Base-by-base conservation (phyloP, 1,284 basidiomycete species). In the Cutaneotrichosporon mucoides region DNA sequence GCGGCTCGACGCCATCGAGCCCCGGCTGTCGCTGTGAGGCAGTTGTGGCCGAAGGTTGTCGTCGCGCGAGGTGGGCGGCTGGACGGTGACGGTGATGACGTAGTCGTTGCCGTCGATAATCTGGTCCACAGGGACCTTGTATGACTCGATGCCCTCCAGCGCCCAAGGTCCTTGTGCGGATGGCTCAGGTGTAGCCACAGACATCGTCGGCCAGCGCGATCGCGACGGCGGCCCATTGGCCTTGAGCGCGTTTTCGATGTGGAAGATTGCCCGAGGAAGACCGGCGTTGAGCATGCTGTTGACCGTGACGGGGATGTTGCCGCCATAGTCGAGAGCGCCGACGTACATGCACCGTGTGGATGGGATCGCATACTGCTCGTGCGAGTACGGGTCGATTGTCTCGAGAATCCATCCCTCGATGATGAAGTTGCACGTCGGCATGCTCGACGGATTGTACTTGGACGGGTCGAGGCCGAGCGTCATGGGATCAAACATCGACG, bases 371-470 rank as follows among this genome's bases (percentile, higher is more conserved):
- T 94, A 95, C 68, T 92, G 93, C 75, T 96, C 92, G 61, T 89
- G 88, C 46, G 91, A 91, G 74, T 99, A 99, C 0, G 96, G 95
- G 73, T 99, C 95, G 47, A 99, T 83, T 1, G 94, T 98, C 80
- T 99, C 93, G 66, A 97, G 78, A 47, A 97, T 88, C 96, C 96
- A 99, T 0, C 90, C 95, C 68, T 98, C 93, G 3, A 99, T 80
- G 63, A 91, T 87, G 47, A 94, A 81, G 16, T 88, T 86, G 0
- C 92, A 94, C 9, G 90, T 79, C 0, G 92, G 90, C 11, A 93
- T 81, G 0, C 64, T 73, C 52, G 85, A 84, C 0, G 90, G 82
- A 71, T 99, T 98, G 77, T 92, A 88, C 72, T 91, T 92, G 12
- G 77, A 70, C 2, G 83, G 58, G 11, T 79, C 77, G 55, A 83